phyloP scores from a whole-genome alignment of 768 basidiomycete species.

The Phaeotremella fagi region DNA sequence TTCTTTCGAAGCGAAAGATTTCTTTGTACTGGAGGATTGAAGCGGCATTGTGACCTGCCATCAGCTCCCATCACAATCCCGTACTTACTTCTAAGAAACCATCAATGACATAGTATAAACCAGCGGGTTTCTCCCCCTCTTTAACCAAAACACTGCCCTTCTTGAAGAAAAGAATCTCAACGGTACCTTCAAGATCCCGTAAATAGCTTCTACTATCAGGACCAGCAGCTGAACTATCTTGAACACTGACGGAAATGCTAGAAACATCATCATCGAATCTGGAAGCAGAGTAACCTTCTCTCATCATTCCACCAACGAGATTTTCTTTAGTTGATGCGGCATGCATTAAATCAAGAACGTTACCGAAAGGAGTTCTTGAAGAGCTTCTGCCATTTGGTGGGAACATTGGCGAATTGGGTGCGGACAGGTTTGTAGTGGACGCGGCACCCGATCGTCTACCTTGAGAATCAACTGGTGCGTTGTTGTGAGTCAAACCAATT shows the following conservation, averaged over 20 bases:
- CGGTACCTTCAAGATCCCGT: conserved; percentile 87
- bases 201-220: conserved; percentile 52
- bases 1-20: too few species aligned
- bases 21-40: too few species aligned
- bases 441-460: conserved; percentile 26
- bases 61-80: not conserved
- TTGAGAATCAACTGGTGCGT: conserved; percentile 62
- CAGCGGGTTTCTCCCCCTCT: conserved; percentile 83
- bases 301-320: conserved; percentile 39
- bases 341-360: conserved; percentile 47
- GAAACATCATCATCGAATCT: conserved; percentile 24
- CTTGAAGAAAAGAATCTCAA: conserved; percentile 89
- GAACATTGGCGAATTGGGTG: conserved; percentile 47
- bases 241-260: conserved; percentile 34
- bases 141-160: conserved; percentile 79
- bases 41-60: conserved; percentile 14
- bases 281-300: conserved; percentile 34
- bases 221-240: conserved; percentile 27
- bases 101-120: conserved; percentile 93
- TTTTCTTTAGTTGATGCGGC: conserved; percentile 32
- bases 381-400: conserved; percentile 20
- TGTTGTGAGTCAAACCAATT: conserved; percentile 83
- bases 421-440: conserved; percentile 41
- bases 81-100: conserved; percentile 79
- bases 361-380: conserved; percentile 34